phyloP scores from a whole-genome alignment of 2,329 filamentous ascomycete genomes.

The Ascochyta koolunga region DNA sequence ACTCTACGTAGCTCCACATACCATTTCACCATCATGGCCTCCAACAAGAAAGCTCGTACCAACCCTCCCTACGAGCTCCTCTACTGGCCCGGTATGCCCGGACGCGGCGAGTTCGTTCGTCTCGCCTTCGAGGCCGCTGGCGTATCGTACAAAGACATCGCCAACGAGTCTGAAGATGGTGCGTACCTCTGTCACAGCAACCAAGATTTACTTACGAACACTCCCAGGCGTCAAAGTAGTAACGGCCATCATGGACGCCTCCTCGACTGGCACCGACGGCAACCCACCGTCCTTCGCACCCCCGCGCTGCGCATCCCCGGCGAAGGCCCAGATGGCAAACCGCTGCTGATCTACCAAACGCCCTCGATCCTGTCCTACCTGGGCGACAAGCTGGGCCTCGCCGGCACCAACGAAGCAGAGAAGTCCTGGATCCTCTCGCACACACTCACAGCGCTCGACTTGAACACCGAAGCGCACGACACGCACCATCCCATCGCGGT shows the following conservation, averaged over 20 bases:
- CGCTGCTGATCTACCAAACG: constrained; percentile 70
- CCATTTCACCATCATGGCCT: constrained; percentile 23
- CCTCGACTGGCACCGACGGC: constrained; percentile 52
- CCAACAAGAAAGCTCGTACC: constrained; percentile 35
- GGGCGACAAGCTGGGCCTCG: constrained; percentile 64
- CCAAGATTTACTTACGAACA: background rate
- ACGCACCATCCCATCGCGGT: constrained; percentile 73
- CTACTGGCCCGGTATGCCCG: constrained; percentile 75
- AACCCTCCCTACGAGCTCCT: constrained; percentile 65
- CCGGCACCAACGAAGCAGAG: constrained; percentile 55
- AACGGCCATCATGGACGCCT: constrained; percentile 53
- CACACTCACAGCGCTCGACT: constrained; percentile 71
- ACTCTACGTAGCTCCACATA: background rate
- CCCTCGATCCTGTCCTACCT: constrained; percentile 77
- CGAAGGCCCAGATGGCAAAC: constrained; percentile 58
- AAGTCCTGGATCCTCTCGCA: constrained; percentile 67
- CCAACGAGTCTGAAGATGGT: constrained; percentile 57
- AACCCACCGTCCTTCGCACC: constrained; percentile 72
- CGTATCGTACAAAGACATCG: constrained; percentile 68
- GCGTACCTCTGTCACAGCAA: background rate
- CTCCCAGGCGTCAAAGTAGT: constrained; percentile 55
- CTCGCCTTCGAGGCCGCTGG: constrained; percentile 73
- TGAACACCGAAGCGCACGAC: constrained; percentile 75
- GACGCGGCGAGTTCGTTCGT: constrained; percentile 76
- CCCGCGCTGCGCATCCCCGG: constrained; percentile 64